A percentile compares a stretch with the other conserved stretches of the same genome.
phyloP scores from a whole-genome alignment of 2,329 filamentous ascomycete genomes.

The Herpotrichia juniperi region DNA sequence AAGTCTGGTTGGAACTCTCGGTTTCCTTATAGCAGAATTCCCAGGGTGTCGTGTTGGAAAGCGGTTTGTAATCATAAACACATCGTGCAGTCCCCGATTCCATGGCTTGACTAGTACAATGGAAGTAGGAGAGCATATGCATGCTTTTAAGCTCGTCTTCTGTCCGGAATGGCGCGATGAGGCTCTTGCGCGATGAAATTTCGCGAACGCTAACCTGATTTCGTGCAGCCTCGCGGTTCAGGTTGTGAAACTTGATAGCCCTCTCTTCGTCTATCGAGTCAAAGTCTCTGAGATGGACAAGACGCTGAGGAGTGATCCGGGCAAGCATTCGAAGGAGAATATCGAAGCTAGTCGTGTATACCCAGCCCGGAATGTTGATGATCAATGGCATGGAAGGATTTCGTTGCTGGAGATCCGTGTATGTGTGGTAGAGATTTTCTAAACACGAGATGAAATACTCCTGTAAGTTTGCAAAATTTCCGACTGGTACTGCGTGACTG shows the following conservation, averaged over 20 bases:
- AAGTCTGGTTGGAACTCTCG: constrained; percentile 52
- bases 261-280: constrained; percentile 60
- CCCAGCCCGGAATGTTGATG: constrained; percentile 78
- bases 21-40: constrained; percentile 64
- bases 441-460: constrained; percentile 70
- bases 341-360: constrained; percentile 72
- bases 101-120: constrained; percentile 48
- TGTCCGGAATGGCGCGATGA: constrained; percentile 55
- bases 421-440: constrained; percentile 66
- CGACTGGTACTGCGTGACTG: constrained; percentile 70
- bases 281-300: constrained; percentile 66
- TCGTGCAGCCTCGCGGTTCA: constrained; percentile 50
- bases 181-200: constrained; percentile 61
- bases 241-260: constrained; percentile 60
- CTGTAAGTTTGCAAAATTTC: constrained; percentile 69
- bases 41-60: constrained; percentile 66
- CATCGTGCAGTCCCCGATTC: constrained; percentile 23
- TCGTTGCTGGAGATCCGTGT: constrained; percentile 53
- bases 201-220: constrained; percentile 52
- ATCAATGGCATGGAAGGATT: constrained; percentile 62
- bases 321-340: constrained; percentile 65
- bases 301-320: constrained; percentile 62
- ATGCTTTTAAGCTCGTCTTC: constrained; percentile 72
- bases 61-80: constrained; percentile 60
- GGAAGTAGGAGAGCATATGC: constrained; percentile 83